Base-by-base conservation (phyloP, 129 eudicot species). In the Gnaphalium uliginosum region DNA sequence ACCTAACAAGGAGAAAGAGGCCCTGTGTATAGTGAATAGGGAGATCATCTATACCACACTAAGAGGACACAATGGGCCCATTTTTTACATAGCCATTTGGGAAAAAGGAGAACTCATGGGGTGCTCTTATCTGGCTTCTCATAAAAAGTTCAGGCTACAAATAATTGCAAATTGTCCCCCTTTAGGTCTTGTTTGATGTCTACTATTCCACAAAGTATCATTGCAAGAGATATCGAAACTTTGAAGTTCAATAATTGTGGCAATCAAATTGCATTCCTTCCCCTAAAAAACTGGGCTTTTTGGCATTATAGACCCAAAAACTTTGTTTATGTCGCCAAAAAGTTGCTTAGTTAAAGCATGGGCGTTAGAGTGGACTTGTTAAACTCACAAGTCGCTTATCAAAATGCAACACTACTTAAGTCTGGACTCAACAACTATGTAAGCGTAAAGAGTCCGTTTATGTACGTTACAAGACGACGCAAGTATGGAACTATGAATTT, bases 1-100 rank as follows among this genome's bases (percentile, higher is more conserved):
- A 72, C 73, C 60, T 79, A 35, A 72, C 61, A 64, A 54, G 72
- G 26, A 51, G 83, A 72, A 72, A 25, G 83, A 72, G 78, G 78
- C 78, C 83, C 72, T 79, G 14, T 79, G 83, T 79, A 71, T n/a
- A 62, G 78, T 50, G 72, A 78, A 30, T 26, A 71, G 78, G 73
- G 72, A 79, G 78, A 63, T 79, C 59, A 72, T 64, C 18, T 53
- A 76, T 71, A 56, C 51, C 83, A 72, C 83, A 72, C 61, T 71
- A 62, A 72, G 66, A 79, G 54, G 73, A 65, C 78, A 79, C 27
- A 23, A 65, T 79, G 83, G 83, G 17, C 69, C 78, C 74, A 65
- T 72, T 73, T 57, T 68, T 19, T n/a, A 43, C 50, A 60, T 41
- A 17, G 32, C 58, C 59, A 56, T 35, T 77, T 77, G 54, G 73